Conservation (phyloP, 345 rosid genomes). For the Pistacia atlantica region DNA sequence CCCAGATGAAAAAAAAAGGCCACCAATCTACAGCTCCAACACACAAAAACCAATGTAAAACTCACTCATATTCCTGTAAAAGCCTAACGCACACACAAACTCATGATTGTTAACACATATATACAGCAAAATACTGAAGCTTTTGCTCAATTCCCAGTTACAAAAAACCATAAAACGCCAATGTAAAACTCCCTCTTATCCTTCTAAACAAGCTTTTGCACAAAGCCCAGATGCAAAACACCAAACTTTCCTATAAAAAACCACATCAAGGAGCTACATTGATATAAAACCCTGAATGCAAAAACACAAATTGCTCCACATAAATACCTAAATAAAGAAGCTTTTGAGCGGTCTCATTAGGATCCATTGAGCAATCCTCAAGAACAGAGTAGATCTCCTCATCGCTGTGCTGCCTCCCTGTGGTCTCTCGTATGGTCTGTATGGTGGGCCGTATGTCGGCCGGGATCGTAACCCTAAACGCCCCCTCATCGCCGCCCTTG, state of each 20-base stretch:
- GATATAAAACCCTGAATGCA: neutral
- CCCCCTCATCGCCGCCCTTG: conserved; percentile 47
- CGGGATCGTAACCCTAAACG: conserved; percentile 60
- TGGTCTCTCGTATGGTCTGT: conserved; percentile 70
- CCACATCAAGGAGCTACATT: neutral
- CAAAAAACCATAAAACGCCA: neutral
- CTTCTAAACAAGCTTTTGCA: neutral
- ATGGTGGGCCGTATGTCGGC: conserved; percentile 51
- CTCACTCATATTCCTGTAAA: too few relatives aligned
- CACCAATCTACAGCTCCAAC: too few relatives aligned
- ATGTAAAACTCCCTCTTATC: neutral
- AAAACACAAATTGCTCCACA: neutral
- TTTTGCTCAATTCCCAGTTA: neutral
- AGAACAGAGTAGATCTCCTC: conserved; percentile 75
- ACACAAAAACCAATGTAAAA: too few relatives aligned
- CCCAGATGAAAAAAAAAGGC: too few relatives aligned
- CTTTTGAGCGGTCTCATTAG: conserved; percentile 79
- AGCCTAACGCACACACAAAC: too few relatives aligned
- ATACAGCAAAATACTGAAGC: neutral
- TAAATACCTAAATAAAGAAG: conserved; percentile 68
- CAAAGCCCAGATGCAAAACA: conserved; percentile 9
- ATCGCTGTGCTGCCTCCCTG: conserved; percentile 82
- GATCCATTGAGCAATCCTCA: conserved; percentile 73
- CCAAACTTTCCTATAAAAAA: neutral
- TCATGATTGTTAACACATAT: neutral